phyloP scores from a whole-genome alignment of 257 asterid genomes.

The Nicotiana attenuata region DNA sequence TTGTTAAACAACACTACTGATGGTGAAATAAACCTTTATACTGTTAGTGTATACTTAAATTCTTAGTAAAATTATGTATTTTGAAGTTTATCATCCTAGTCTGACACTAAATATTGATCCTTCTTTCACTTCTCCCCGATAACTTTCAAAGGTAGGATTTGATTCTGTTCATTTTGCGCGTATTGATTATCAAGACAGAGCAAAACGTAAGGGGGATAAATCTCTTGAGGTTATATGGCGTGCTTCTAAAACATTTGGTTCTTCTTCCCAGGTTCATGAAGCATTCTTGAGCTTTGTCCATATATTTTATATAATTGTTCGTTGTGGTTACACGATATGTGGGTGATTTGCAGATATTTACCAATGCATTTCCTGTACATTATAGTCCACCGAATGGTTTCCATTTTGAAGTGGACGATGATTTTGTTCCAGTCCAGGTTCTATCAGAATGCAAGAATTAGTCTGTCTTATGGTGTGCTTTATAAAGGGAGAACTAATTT shows the following conservation, averaged over 20 bases:
- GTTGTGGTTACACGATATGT: constrained; percentile 13
- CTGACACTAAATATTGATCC: background rate
- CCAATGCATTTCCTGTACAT: constrained; percentile 77
- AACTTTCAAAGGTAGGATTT: constrained; percentile 55
- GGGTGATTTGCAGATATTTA: constrained; percentile 51
- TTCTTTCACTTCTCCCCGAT: background rate
- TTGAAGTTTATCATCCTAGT: background rate
- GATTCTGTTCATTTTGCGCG: constrained; percentile 90
- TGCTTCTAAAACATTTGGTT: constrained; percentile 75
- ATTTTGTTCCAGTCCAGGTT: constrained; percentile 70
- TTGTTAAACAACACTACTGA: background rate
- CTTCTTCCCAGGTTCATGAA: constrained; percentile 55
- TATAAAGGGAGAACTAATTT: background rate
- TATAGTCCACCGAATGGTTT: constrained; percentile 80
- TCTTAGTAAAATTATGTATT: background rate
- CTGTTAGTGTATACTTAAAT: background rate
- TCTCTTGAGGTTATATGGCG: constrained; percentile 89
- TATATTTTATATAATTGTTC: constrained; percentile 13
- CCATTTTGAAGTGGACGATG: constrained; percentile 50
- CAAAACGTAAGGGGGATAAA: constrained; percentile 58
- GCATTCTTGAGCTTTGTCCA: background rate
- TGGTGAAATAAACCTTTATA: background rate
- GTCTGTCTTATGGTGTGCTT: background rate
- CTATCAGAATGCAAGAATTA: constrained; percentile 5
- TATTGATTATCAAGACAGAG: constrained; percentile 88